These are phyloP conservation scores for Malassezia sympodialis DNA, from an alignment of 1,284 basidiomycete species.

Conservation along the genomic window DNA sequence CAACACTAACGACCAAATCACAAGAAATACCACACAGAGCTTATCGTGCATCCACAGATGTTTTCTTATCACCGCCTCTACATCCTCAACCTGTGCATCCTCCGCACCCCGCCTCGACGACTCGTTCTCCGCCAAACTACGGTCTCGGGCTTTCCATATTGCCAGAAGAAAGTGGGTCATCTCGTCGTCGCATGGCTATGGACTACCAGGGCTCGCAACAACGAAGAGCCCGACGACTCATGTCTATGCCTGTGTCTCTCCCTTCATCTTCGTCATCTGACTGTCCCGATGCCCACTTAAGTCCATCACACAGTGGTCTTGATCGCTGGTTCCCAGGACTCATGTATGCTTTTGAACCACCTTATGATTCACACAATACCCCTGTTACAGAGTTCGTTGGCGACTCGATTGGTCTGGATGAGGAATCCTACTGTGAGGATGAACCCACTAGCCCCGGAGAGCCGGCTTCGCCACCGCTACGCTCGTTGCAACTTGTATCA, in stretches of 20 bases:
- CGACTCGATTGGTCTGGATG: not conserved
- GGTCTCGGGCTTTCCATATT: not conserved
- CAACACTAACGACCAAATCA: not conserved
- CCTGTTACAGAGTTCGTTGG: not conserved
- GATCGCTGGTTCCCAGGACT: constrained; percentile 8
- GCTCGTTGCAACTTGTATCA: constrained; percentile 9
- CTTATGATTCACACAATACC: not conserved
- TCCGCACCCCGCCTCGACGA: not conserved
- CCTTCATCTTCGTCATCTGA: not conserved
- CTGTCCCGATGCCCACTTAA: not conserved
- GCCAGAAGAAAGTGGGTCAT: not conserved
- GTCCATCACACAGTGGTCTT: not conserved
- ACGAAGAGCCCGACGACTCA: not conserved
- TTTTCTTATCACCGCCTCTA: not conserved
- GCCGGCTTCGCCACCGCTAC: not conserved
- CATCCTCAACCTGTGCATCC: not conserved
- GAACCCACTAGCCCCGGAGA: not conserved
- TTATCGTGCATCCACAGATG: not conserved
- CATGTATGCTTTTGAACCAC: constrained; percentile 6
- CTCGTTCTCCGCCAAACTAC: not conserved
- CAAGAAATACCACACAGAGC: not conserved
- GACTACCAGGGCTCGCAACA: not conserved
- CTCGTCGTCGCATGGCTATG: not conserved
- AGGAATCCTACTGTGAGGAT: not conserved
- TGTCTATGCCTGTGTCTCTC: not conserved